Conservation (phyloP, 2,329 filamentous ascomycete species). For the Nemania diffusa region DNA sequence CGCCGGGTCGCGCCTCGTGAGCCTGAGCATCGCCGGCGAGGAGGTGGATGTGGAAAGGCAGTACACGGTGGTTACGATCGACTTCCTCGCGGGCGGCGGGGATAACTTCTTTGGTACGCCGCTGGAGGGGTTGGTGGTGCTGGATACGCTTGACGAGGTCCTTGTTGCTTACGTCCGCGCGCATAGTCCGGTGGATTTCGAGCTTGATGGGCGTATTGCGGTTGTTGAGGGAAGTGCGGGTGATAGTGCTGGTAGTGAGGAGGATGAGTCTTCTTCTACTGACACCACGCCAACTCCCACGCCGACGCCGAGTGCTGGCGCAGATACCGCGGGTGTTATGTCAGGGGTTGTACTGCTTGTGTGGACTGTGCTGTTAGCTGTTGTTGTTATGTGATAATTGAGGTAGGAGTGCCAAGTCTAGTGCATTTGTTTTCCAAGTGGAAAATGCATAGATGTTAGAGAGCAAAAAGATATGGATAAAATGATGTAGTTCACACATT, state of each 20-base stretch:
- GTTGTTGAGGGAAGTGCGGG: conserved; percentile 41
- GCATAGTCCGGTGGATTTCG: conserved; percentile 60
- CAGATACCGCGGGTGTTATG: conserved; percentile 1
- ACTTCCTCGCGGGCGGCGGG: conserved; percentile 70
- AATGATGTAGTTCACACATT: not conserved
- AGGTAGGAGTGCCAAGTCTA: too few species aligned
- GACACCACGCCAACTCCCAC: conserved; percentile 3
- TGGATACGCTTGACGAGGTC: conserved; percentile 64
- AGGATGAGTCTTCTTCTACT: conserved; percentile 20
- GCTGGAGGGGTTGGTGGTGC: conserved; percentile 50
- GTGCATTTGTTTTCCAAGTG: too few species aligned
- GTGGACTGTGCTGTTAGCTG: conserved; percentile 25
- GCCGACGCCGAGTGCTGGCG: conserved; percentile 2
- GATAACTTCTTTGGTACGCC: conserved; percentile 68
- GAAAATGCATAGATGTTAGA: too few species aligned
- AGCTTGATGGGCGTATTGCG: conserved; percentile 60
- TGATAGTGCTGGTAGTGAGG: not conserved
- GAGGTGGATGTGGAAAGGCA: conserved; percentile 57
- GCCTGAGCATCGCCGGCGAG: conserved; percentile 61
- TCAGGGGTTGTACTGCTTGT: conserved; percentile 19
- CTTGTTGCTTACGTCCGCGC: conserved; percentile 59
- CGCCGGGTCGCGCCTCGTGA: conserved; percentile 62
- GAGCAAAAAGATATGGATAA: too few species aligned
- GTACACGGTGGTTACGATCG: conserved; percentile 70
- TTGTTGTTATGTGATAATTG: conserved; percentile 16